Evolutionary conservation across 2,329 filamentous ascomycete species (phyloP).

Genomic region (Capronia coronata): DNA sequence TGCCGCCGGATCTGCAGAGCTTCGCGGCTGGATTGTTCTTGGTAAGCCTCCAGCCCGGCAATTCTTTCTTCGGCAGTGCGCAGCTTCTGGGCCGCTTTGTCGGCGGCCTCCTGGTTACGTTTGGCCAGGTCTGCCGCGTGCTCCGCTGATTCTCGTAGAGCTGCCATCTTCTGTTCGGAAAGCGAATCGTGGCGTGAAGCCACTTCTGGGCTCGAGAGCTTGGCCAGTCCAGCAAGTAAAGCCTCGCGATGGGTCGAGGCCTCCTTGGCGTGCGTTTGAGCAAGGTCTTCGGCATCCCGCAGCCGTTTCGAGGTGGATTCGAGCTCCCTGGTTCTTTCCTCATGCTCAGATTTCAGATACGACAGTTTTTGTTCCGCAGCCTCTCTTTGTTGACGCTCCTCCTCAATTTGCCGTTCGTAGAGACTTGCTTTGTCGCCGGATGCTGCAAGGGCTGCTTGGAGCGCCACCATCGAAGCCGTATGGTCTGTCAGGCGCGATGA

Average conservation of each 20-base stretch:
- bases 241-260: slow-evolving; percentile 77
- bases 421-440: slow-evolving; percentile 70
- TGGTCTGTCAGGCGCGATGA: slow-evolving; percentile 63
- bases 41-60: slow-evolving; percentile 90
- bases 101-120: slow-evolving; percentile 83
- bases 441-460: slow-evolving; percentile 70
- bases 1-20: slow-evolving; percentile 84
- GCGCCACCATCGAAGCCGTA: slow-evolving; percentile 61
- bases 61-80: slow-evolving; percentile 93
- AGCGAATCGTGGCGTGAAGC: slow-evolving; percentile 45
- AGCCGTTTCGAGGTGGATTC: slow-evolving; percentile 67
- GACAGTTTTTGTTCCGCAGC: slow-evolving; percentile 68
- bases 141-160: slow-evolving; percentile 73
- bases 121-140: slow-evolving; percentile 72
- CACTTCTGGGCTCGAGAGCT: slow-evolving; percentile 49
- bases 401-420: slow-evolving; percentile 73
- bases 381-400: slow-evolving; percentile 72
- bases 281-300: slow-evolving; percentile 78
- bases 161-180: slow-evolving; percentile 53
- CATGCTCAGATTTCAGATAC: slow-evolving; percentile 74
- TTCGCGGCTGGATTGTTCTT: slow-evolving; percentile 93
- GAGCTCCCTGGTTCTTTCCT: slow-evolving; percentile 70
- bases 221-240: slow-evolving; percentile 74
- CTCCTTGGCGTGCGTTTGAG: slow-evolving; percentile 79
- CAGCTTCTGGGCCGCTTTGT: slow-evolving; percentile 78